Conservation (phyloP, 768 basidiomycete species). For the Paxillus involutus region DNA sequence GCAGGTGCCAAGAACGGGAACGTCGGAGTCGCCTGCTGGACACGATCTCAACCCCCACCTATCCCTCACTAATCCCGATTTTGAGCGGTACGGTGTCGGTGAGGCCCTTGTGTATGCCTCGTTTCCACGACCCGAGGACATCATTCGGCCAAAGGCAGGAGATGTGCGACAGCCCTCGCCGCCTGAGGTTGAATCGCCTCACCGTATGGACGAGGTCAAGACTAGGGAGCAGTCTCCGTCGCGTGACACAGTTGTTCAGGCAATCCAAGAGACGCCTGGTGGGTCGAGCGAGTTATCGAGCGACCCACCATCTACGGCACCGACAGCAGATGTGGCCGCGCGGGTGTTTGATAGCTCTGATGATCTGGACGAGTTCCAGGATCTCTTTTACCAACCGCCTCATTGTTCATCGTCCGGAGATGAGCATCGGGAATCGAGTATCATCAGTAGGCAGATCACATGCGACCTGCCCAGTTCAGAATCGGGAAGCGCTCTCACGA, state of each 20-base stretch:
- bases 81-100: slow-evolving; percentile 58
- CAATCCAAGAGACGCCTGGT: slow-evolving; percentile 40
- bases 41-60: slow-evolving; percentile 13
- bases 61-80: slow-evolving; percentile 28
- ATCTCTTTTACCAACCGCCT: slow-evolving; percentile 66
- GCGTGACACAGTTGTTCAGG: slow-evolving; percentile 1
- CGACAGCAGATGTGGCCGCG: slow-evolving; percentile 32
- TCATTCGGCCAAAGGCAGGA: not conserved
- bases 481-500: slow-evolving; percentile 36
- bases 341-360: slow-evolving; percentile 59
- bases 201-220: not conserved
- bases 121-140: not conserved
- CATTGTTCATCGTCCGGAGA: not conserved
- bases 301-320: slow-evolving; percentile 30
- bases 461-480: slow-evolving; percentile 30
- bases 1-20: not conserved
- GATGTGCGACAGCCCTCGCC: not conserved
- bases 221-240: slow-evolving; percentile 2
- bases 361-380: slow-evolving; percentile 72
- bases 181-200: not conserved
- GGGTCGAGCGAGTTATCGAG: slow-evolving; percentile 4
- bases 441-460: slow-evolving; percentile 22
- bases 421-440: slow-evolving; percentile 1
- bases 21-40: not conserved
- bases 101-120: slow-evolving; percentile 58